A percentile compares a stretch with the other conserved stretches of the same genome.
phyloP scores from a whole-genome alignment of 2,329 filamentous ascomycete species.

The Claviceps sp. region DNA sequence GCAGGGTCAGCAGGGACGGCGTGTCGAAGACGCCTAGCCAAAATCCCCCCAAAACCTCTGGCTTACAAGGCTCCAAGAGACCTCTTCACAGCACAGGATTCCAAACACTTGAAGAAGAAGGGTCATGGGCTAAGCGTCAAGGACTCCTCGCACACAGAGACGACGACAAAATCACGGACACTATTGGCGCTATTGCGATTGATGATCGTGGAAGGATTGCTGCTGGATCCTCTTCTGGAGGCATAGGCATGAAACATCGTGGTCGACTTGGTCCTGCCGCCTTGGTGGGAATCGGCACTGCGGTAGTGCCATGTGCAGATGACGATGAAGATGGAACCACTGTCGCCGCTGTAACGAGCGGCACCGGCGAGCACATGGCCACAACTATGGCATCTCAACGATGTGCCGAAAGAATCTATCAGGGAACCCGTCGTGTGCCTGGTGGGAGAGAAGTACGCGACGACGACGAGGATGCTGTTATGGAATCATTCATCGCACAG shows the following conservation, averaged over 20 bases:
- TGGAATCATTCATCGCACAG: conserved; percentile 65
- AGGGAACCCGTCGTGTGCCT: conserved; percentile 45
- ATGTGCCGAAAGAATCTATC: conserved; percentile 75
- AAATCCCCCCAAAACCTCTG: neutral
- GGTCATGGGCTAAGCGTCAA: conserved; percentile 6
- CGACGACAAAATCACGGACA: conserved; percentile 70
- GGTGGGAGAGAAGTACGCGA: conserved; percentile 51
- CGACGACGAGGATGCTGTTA: conserved; percentile 61
- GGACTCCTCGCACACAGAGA: conserved; percentile 12
- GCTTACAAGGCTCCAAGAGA: conserved; percentile 21
- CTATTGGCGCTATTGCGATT: conserved; percentile 88
- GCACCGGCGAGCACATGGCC: conserved; percentile 95
- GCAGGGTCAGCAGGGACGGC: neutral
- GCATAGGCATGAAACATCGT: conserved; percentile 95
- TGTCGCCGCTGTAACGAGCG: conserved; percentile 80
- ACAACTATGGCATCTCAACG: conserved; percentile 83
- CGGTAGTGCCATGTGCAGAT: conserved; percentile 65
- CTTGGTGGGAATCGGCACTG: conserved; percentile 80
- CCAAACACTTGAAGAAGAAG: conserved; percentile 4
- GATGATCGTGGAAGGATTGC: conserved; percentile 79
- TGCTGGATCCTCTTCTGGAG: conserved; percentile 88
- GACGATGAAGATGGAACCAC: conserved; percentile 54
- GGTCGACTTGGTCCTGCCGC: conserved; percentile 88
- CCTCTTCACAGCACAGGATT: conserved; percentile 7
- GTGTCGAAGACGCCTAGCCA: neutral